phyloP scores from a whole-genome alignment of 1,284 basidiomycete species.

The Boletus sp. region DNA sequence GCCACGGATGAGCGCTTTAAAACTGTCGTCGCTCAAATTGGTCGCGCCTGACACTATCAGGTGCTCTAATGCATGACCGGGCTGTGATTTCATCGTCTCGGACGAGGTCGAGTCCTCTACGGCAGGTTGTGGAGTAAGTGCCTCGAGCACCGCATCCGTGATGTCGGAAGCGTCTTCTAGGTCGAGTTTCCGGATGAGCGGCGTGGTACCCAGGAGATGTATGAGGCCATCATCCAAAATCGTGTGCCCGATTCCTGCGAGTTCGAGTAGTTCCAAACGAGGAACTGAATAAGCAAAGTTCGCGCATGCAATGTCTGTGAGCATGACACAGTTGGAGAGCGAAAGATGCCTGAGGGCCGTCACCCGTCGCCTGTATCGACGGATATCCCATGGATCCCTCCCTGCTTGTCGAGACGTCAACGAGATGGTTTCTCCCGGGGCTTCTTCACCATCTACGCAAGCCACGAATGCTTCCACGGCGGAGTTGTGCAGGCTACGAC shows the following conservation, averaged over 20 bases:
- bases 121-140: conserved; percentile 57
- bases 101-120: conserved; percentile 5
- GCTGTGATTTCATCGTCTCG: conserved; percentile 26
- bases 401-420: conserved; percentile 69
- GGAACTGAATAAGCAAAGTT: conserved; percentile 77
- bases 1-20: conserved; percentile 63
- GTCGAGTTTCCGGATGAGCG: conserved; percentile 76
- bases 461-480: conserved; percentile 74
- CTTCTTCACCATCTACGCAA: conserved; percentile 47
- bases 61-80: conserved; percentile 73
- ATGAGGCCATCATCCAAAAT: conserved; percentile 74
- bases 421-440: conserved; percentile 45
- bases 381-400: conserved; percentile 54
- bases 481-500: conserved; percentile 71
- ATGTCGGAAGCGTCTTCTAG: conserved; percentile 83
- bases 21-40: conserved; percentile 63
- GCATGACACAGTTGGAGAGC: conserved; percentile 72
- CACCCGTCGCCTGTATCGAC: conserved; percentile 61
- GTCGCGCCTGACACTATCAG: conserved; percentile 73
- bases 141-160: conserved; percentile 69
- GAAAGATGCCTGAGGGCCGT: conserved; percentile 79
- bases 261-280: conserved; percentile 77
- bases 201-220: conserved; percentile 71
- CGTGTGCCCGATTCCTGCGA: conserved; percentile 75
- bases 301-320: conserved; percentile 76